Conservation (phyloP, 2,329 filamentous ascomycete species). For the Fusarium nisikadoi region DNA sequence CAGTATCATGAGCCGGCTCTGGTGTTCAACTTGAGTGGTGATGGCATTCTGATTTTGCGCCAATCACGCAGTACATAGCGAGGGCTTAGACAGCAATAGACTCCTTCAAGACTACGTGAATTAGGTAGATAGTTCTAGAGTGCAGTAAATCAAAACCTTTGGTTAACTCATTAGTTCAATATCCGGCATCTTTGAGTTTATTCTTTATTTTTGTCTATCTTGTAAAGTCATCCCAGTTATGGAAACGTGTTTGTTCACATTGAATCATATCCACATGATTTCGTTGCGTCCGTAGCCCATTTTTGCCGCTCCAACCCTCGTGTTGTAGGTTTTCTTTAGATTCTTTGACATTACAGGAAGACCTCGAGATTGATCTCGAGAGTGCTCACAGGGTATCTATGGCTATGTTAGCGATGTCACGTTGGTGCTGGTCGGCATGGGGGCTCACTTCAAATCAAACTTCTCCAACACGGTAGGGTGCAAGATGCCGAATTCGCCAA, state of each 20-base stretch:
- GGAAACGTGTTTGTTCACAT: slow-evolving; percentile 34
- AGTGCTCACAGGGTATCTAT: slow-evolving; percentile 88
- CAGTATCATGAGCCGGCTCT: background rate
- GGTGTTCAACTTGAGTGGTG: slow-evolving; percentile 23
- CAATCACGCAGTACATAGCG: background rate
- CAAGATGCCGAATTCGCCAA: slow-evolving; percentile 93
- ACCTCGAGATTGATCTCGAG: slow-evolving; percentile 95
- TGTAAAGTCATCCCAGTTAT: slow-evolving; percentile 36
- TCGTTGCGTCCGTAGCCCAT: slow-evolving; percentile 5
- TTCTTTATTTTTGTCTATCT: slow-evolving; percentile 43
- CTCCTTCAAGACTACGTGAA: background rate
- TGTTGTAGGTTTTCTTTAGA: slow-evolving; percentile 25
- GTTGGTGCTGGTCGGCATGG: background rate
- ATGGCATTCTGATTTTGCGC: slow-evolving; percentile 2
- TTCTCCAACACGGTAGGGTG: slow-evolving; percentile 94
- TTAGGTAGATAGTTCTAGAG: slow-evolving; percentile 5
- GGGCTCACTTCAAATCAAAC: slow-evolving; percentile 81
- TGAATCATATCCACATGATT: slow-evolving; percentile 35
- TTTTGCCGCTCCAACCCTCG: slow-evolving; percentile 12
- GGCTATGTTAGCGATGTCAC: slow-evolving; percentile 33
- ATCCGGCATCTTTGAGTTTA: slow-evolving; percentile 17
- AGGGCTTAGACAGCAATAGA: slow-evolving; percentile 20
- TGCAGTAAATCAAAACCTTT: background rate
- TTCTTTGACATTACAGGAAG: slow-evolving; percentile 72
- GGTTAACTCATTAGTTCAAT: background rate